Conservation (phyloP, 345 rosid species). For the Chamaenerion angustifolium region DNA sequence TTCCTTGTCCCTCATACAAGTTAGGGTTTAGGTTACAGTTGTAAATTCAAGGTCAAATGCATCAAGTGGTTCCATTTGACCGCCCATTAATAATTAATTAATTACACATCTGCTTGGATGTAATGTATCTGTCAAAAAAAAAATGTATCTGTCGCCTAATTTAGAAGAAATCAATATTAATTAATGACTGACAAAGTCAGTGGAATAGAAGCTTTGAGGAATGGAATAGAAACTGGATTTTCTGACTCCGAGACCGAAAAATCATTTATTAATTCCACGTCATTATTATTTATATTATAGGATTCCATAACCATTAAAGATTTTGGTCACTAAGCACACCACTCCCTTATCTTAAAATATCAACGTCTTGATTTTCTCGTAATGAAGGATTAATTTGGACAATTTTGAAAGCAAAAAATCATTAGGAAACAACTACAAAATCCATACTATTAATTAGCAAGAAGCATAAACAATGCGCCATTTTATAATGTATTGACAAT, state of each 20-base stretch:
- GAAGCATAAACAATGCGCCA: no score
- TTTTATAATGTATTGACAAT: no score
- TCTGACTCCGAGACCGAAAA: slow-evolving; percentile 28
- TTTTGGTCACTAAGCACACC: no score
- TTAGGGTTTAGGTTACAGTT: not conserved
- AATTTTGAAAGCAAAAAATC: no score
- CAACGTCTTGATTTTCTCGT: no score
- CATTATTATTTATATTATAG: not conserved
- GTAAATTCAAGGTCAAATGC: not conserved
- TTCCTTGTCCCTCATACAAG: no score
- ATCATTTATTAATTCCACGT: not conserved
- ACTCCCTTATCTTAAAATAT: no score
- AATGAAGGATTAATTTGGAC: no score
- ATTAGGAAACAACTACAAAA: no score
- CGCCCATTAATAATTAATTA: not conserved
- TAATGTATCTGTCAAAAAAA: not conserved
- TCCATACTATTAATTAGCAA: no score
- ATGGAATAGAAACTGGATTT: slow-evolving; percentile 87
- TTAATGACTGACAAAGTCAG: slow-evolving; percentile 46
- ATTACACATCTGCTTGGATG: not conserved
- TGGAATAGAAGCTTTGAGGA: slow-evolving; percentile 89
- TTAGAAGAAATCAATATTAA: not conserved
- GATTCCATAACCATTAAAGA: not conserved
- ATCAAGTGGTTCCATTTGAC: not conserved
- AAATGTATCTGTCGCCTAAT: not conserved